Evolutionary conservation across 1,284 basidiomycete genomes (phyloP).

Genomic region (Singerocomus rubriflavus): DNA sequence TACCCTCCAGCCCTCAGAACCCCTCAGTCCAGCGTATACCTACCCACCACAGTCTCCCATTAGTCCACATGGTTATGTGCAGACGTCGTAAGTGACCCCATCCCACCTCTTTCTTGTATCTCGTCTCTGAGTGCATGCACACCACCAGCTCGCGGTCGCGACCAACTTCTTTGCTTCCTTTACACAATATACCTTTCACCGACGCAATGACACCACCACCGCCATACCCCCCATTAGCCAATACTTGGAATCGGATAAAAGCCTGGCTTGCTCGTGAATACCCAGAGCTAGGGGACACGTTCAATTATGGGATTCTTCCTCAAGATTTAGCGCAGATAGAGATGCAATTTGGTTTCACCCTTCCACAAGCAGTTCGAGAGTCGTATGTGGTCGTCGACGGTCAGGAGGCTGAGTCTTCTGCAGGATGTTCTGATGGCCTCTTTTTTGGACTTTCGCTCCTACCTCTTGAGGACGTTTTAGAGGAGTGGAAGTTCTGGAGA

Average conservation of each 20-base stretch:
- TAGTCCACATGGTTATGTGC: slow-evolving; percentile 54
- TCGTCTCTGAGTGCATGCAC: slow-evolving; percentile 20
- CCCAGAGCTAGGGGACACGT: slow-evolving; percentile 87
- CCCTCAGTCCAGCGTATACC: slow-evolving; percentile 53
- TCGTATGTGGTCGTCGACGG: slow-evolving; percentile 82
- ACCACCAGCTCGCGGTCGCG: slow-evolving; percentile 49
- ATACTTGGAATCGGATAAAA: slow-evolving; percentile 79
- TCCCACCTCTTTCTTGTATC: slow-evolving; percentile 4
- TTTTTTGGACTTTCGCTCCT: slow-evolving; percentile 85
- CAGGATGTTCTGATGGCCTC: slow-evolving; percentile 82
- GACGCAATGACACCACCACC: slow-evolving; percentile 38
- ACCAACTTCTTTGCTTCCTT: slow-evolving; percentile 60
- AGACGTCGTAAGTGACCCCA: slow-evolving; percentile 50
- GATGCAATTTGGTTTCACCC: slow-evolving; percentile 74
- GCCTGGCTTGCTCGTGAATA: slow-evolving; percentile 77
- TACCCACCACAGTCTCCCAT: slow-evolving; percentile 65
- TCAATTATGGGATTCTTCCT: slow-evolving; percentile 81
- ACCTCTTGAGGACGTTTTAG: slow-evolving; percentile 84
- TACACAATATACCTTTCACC: slow-evolving; percentile 52
- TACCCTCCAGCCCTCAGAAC: slow-evolving; percentile 47
- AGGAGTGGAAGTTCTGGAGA: slow-evolving; percentile 94
- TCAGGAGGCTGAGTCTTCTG: slow-evolving; percentile 83
- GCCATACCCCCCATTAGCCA: slow-evolving; percentile 69
- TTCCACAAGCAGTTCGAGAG: slow-evolving; percentile 79
- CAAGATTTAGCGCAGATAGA: slow-evolving; percentile 76